Conservation (phyloP, 768 basidiomycete genomes). For the Sistotremastrum suecicum region DNA sequence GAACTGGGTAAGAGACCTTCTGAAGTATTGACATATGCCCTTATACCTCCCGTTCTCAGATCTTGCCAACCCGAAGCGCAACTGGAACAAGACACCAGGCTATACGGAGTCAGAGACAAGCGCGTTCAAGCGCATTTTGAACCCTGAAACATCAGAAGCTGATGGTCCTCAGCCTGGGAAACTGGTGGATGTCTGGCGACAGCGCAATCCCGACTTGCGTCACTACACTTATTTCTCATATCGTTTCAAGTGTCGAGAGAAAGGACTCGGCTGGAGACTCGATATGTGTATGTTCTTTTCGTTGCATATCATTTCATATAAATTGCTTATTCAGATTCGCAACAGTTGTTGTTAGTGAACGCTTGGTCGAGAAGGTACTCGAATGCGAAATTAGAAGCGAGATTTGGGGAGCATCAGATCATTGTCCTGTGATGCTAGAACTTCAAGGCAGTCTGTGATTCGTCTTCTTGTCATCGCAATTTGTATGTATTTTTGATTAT, state of each 20-base stretch:
- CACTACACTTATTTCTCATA: slow-evolving; percentile 82
- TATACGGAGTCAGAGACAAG: slow-evolving; percentile 75
- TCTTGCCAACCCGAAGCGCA: slow-evolving; percentile 49
- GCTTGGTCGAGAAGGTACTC: slow-evolving; percentile 47
- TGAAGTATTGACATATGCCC: neutral
- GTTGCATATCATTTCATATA: slow-evolving; percentile 1
- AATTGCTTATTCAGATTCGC: no score
- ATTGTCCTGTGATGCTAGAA: slow-evolving; percentile 71
- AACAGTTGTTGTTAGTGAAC: slow-evolving; percentile 24
- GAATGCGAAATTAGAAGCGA: slow-evolving; percentile 78
- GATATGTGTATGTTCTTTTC: slow-evolving; percentile 54
- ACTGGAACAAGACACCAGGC: slow-evolving; percentile 83
- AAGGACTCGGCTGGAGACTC: slow-evolving; percentile 78
- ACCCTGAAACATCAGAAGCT: slow-evolving; percentile 16
- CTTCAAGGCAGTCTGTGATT: slow-evolving; percentile 32
- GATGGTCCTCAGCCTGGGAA: slow-evolving; percentile 4
- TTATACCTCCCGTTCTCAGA: slow-evolving; percentile 26
- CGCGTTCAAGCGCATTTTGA: slow-evolving; percentile 55
- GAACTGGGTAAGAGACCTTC: slow-evolving; percentile 33
- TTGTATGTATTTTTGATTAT: no score
- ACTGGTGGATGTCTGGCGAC: slow-evolving; percentile 75
- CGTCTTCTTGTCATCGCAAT: slow-evolving; percentile 9
- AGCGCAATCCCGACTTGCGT: slow-evolving; percentile 46
- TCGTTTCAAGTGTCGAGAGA: slow-evolving; percentile 63
- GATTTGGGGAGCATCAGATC: slow-evolving; percentile 81